These are phyloP conservation scores for Funneliformis caledonium DNA, from an alignment of 371 early-diverging fungal species.

Conservation along the genomic window DNA sequence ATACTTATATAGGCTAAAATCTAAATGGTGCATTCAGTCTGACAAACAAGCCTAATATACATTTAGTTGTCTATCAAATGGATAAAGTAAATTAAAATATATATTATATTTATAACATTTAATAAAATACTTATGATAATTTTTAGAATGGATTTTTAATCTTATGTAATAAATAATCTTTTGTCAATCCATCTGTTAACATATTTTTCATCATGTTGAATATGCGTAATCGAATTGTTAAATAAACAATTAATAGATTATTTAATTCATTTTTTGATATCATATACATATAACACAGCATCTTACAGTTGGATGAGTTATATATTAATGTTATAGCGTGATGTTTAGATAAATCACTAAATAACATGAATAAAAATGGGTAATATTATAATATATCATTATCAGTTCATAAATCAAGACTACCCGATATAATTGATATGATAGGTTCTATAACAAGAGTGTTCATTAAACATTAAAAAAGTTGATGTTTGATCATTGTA, in stretches of 20 bases:
- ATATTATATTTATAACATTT: too few species aligned
- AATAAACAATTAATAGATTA: not conserved
- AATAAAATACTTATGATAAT: not conserved
- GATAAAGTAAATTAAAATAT: too few species aligned
- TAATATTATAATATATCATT: not conserved
- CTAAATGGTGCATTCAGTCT: not conserved
- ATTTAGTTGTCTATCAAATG: too few species aligned
- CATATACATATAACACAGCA: not conserved
- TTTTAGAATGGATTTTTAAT: not conserved
- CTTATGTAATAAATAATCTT: not conserved
- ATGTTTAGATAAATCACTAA: not conserved
- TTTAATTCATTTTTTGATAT: not conserved
- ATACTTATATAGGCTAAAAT: not conserved
- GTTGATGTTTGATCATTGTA: too few species aligned
- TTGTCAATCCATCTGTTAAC: not conserved
- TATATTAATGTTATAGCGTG: not conserved
- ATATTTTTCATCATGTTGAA: not conserved
- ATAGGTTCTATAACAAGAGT: too few species aligned
- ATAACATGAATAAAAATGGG: not conserved
- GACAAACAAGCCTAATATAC: not conserved
- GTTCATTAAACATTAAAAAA: too few species aligned
- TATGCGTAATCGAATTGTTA: not conserved
- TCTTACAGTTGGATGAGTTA: not conserved
- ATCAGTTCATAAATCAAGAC: not conserved
- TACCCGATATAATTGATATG: too few species aligned